phyloP scores from a whole-genome alignment of 2,329 filamentous ascomycete species.

The Cercospora citrullina region DNA sequence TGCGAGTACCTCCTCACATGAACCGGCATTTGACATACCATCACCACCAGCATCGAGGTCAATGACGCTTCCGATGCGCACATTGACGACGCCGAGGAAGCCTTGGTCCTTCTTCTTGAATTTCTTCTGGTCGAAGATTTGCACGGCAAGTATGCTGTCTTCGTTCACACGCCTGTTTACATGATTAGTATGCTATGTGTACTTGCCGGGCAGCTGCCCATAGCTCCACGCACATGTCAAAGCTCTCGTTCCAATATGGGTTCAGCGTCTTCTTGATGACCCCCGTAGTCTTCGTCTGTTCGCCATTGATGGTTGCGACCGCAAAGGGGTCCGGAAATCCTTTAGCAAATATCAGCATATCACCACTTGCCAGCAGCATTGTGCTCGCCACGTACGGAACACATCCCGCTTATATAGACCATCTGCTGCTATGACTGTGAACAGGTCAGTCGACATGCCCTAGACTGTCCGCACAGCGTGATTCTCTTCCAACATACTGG shows the following conservation, averaged over 20 bases:
- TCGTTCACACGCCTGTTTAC: constrained; percentile 76
- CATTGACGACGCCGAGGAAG: constrained; percentile 95
- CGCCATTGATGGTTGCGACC: constrained; percentile 93
- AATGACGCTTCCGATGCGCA: constrained; percentile 90
- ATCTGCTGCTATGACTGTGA: constrained; percentile 92
- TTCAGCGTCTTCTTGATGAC: constrained; percentile 97
- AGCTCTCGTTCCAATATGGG: constrained; percentile 99
- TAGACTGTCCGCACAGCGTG: background rate
- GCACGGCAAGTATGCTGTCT: constrained; percentile 93
- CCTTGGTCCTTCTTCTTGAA: constrained; percentile 99
- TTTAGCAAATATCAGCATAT: constrained; percentile 43
- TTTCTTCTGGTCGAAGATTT: constrained; percentile 99
- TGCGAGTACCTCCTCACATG: background rate
- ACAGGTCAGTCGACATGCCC: constrained; percentile 23
- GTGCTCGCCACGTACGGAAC: constrained; percentile 70
- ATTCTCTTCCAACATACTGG: constrained; percentile 63
- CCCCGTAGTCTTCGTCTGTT: constrained; percentile 96
- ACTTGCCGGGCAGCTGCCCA: background rate
- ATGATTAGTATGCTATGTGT: constrained; percentile 15
- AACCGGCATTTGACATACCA: constrained; percentile 59
- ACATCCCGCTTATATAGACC: constrained; percentile 99
- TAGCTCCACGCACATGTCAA: constrained; percentile 78
- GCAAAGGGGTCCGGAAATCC: constrained; percentile 98
- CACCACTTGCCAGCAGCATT: constrained; percentile 4
- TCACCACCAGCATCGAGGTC: constrained; percentile 87